Base-by-base conservation (phyloP, 1,284 basidiomycete species). In the Sporisorium iseilematis-ciliati region DNA sequence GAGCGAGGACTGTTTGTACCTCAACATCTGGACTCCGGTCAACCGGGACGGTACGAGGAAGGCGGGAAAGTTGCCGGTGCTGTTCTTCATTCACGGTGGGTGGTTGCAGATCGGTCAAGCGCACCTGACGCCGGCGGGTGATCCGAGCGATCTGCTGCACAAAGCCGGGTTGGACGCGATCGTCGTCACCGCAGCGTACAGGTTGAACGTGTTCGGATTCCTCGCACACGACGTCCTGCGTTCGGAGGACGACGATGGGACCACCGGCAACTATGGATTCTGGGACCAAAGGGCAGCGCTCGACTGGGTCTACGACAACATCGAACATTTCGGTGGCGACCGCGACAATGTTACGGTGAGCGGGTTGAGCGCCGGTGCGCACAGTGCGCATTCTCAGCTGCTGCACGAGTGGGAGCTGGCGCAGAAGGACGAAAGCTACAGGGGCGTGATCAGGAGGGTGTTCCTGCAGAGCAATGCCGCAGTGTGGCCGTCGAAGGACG, bases 341-440 rank as follows among this genome's bases (percentile, higher is more conserved):
- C 75, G 69, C 1, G 20, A 57, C 41, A 78, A 78, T 55, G 78
- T 86, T 54, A 83, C 84, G 7, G 72, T 86, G 26, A 79, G 64
- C 21, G 85, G 85, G 6, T 70, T 82, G 2, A 79, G 77, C 0
- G 85, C 85, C 1, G 85, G 85, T 5, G 82, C 85, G 6, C 75
- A 78, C 52, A 76, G 74, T 76, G 83, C 79, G 52, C 78, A 86
- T 42, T 76, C 81, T 20, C 84, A 85, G 65, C 75, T 85, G 7
- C 67, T 82, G 50, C 74, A 84, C 78, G 80, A 83, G 53, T 81
- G 82, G 43, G 71, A 62, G 11, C 55, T 58, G 1, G 63, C 54
- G 18, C 29, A 42, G 2, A 26, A 11, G 6, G 48, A 79, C 38
- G 16, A 57, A 0, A 5, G 31, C 2, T 79, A 74, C 62, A 48